Evolutionary conservation across 305 asterid species (phyloP).

Genomic region (Stenogyne calaminthoides): DNA sequence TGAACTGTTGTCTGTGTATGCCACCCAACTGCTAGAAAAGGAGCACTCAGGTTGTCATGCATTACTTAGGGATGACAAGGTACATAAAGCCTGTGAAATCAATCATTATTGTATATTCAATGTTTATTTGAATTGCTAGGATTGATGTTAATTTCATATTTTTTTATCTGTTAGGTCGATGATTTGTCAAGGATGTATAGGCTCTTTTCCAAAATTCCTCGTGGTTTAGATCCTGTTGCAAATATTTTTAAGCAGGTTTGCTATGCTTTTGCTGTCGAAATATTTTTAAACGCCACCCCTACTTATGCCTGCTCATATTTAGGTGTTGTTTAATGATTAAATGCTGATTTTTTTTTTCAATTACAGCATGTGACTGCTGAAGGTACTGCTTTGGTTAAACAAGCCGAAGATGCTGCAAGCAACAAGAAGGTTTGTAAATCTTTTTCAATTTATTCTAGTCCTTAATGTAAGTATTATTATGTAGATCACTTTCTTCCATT

Average conservation of each 20-base stretch:
- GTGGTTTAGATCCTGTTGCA: constrained; percentile 91
- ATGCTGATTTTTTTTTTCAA: constrained; percentile 32
- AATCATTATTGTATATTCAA: constrained; percentile 2
- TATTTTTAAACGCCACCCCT: background rate
- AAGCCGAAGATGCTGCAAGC: constrained; percentile 99
- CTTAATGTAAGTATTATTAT: background rate
- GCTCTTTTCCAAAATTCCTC: constrained; percentile 88
- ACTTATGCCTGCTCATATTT: constrained; percentile 1
- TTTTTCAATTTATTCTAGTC: background rate
- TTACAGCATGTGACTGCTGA: constrained; percentile 94
- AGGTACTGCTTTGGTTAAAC: constrained; percentile 94
- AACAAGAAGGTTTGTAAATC: constrained; percentile 65
- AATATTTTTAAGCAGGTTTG: constrained; percentile 88
- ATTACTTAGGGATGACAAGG: constrained; percentile 94
- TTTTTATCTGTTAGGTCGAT: constrained; percentile 53
- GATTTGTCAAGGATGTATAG: constrained; percentile 95
- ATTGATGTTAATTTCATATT: constrained; percentile 24
- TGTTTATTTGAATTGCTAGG: background rate
- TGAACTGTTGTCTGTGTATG: constrained; percentile 87
- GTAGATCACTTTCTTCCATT: constrained; percentile 3
- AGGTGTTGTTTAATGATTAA: constrained; percentile 1
- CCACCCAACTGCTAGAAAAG: constrained; percentile 86
- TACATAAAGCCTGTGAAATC: constrained; percentile 30
- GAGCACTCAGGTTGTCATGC: constrained; percentile 99
- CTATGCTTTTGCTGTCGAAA: constrained; percentile 7